Conservation (phyloP, 768 basidiomycete species). For the Phlebiopsis gigantea region DNA sequence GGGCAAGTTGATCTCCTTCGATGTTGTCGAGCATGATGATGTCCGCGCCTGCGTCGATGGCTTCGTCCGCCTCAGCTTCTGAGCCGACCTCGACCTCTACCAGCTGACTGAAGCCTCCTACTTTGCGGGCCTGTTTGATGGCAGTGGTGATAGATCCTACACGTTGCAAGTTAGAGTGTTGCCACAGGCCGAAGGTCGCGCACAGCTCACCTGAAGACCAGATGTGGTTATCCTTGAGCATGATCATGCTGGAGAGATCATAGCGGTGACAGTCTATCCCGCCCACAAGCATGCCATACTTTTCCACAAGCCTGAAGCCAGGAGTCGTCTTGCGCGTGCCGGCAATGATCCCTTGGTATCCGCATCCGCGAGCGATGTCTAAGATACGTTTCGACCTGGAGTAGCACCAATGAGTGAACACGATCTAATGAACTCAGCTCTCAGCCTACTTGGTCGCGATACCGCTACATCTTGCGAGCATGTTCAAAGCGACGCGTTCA, state of each 20-base stretch:
- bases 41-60: slow-evolving; percentile 94
- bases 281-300: slow-evolving; percentile 97
- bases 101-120: slow-evolving; percentile 87
- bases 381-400: slow-evolving; percentile 76
- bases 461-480: slow-evolving; percentile 92
- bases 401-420: not conserved
- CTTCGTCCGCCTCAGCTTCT: slow-evolving; percentile 90
- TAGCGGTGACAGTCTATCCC: slow-evolving; percentile 95
- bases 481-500: slow-evolving; percentile 89
- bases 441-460: slow-evolving; percentile 84
- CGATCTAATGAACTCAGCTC: not conserved
- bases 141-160: slow-evolving; percentile 88
- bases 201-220: slow-evolving; percentile 81
- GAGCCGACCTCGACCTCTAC: slow-evolving; percentile 92
- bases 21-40: slow-evolving; percentile 96
- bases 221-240: slow-evolving; percentile 99
- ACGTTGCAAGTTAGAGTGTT: too few relatives aligned
- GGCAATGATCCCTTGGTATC: slow-evolving; percentile 85
- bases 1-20: slow-evolving; percentile 65
- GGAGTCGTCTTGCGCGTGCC: slow-evolving; percentile 98
- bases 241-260: slow-evolving; percentile 98
- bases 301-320: slow-evolving; percentile 94
- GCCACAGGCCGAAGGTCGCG: slow-evolving; percentile 4
- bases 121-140: slow-evolving; percentile 76
- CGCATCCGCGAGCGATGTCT: slow-evolving; percentile 69